These are phyloP conservation scores for Trichomonas vaginalis DNA, from an alignment of 208 protist genomes.

Conservation along the genomic window DNA sequence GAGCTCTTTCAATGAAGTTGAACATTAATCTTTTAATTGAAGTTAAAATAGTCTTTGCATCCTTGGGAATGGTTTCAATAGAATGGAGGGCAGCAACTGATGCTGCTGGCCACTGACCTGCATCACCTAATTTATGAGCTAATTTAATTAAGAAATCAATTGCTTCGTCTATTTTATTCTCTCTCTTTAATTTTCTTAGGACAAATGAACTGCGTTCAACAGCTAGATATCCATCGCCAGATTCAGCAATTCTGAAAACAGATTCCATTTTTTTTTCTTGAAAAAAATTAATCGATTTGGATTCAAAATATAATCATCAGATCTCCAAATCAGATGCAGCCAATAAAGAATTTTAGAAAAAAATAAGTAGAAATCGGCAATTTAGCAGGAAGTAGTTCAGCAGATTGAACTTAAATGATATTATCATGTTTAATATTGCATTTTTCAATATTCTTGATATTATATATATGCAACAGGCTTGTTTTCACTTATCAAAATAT, in stretches of 20 bases:
- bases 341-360: too few species aligned
- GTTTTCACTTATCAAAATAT: too few species aligned
- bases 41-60: background rate
- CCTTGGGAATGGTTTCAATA: background rate
- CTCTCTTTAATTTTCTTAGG: background rate
- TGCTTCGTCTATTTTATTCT: background rate
- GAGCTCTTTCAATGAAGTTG: background rate
- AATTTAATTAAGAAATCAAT: background rate
- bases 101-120: background rate
- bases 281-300: too few species aligned
- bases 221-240: background rate
- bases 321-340: too few species aligned
- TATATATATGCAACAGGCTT: too few species aligned
- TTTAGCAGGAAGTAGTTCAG: too few species aligned
- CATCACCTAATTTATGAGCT: background rate
- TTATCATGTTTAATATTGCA: too few species aligned
- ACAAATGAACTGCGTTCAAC: background rate
- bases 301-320: too few species aligned
- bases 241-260: background rate
- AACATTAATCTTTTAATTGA: background rate
- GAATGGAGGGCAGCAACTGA: background rate
- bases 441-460: too few species aligned
- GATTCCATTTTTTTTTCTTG: background rate
- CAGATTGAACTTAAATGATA: too few species aligned
- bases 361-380: too few species aligned